phyloP scores from a whole-genome alignment of 441 rosid species.

The Euphorbia schlechtendalii region DNA sequence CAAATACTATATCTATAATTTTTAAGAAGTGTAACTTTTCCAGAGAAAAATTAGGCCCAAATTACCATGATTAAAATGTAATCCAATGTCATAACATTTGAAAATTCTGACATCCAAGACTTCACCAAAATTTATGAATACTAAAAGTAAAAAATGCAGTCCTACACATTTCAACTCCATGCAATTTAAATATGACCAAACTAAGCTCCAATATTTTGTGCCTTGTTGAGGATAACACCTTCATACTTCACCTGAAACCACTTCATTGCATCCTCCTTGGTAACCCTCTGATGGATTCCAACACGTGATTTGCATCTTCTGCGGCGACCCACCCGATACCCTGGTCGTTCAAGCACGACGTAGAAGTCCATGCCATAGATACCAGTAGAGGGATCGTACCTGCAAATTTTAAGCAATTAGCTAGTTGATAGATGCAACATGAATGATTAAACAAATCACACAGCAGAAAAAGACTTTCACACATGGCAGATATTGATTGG shows the following conservation, averaged over 20 bases:
- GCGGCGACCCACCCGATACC: conserved; percentile 88
- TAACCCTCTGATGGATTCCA: conserved; percentile 90
- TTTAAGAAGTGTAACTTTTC: too few species aligned
- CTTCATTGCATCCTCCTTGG: conserved; percentile 96
- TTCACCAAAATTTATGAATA: background rate
- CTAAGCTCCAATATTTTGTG: conserved; percentile 44
- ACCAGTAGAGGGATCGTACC: conserved; percentile 95
- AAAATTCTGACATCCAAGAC: background rate
- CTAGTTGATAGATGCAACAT: background rate
- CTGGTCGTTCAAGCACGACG: conserved; percentile 87
- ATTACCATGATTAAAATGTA: background rate
- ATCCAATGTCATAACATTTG: background rate
- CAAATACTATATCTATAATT: too few species aligned
- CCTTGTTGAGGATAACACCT: conserved; percentile 90
- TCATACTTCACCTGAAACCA: conserved; percentile 97
- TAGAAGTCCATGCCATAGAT: conserved; percentile 95
- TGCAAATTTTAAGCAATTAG: conserved; percentile 6
- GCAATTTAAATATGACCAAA: background rate
- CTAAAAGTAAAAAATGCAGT: background rate
- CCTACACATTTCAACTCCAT: background rate
- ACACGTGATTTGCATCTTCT: conserved; percentile 81
- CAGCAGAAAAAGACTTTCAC: background rate
- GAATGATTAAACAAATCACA: background rate
- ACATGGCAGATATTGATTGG: background rate
- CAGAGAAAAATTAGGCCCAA: background rate